phyloP scores from a whole-genome alignment of 2,329 filamentous ascomycete species.

The Coniochaeta hoffmannii region DNA sequence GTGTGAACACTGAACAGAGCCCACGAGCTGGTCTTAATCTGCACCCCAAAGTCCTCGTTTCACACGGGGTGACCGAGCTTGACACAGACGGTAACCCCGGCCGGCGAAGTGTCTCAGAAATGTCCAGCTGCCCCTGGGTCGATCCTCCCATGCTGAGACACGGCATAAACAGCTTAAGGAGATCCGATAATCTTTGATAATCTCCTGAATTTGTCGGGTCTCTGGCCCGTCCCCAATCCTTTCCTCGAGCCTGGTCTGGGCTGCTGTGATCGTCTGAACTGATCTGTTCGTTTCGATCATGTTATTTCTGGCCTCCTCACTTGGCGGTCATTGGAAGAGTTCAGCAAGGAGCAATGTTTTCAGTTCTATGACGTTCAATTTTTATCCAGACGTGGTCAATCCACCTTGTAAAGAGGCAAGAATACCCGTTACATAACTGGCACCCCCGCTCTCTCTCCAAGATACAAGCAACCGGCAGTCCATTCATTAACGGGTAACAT shows the following conservation, averaged over 20 bases:
- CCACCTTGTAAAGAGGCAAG: neutral
- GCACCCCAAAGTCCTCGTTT: neutral
- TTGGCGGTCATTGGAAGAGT: neutral
- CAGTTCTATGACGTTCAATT: neutral
- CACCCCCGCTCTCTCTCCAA: neutral
- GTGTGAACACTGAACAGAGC: too few relatives aligned
- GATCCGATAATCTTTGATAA: neutral
- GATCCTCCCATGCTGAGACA: neutral
- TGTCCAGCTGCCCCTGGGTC: neutral
- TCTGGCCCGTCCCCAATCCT: neutral
- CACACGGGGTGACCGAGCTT: neutral
- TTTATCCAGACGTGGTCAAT: neutral
- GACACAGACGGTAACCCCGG: neutral
- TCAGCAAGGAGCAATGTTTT: neutral
- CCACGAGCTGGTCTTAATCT: too few relatives aligned
- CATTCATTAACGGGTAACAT: constrained; percentile 1
- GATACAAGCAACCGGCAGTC: neutral
- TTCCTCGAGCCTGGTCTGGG: neutral
- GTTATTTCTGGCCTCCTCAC: neutral
- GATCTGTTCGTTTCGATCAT: neutral
- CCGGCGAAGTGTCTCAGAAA: neutral
- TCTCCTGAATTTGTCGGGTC: neutral
- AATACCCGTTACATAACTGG: neutral
- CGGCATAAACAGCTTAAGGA: neutral
- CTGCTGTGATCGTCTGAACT: neutral